A percentile compares a stretch with the other conserved stretches of the same genome.
phyloP scores from a whole-genome alignment of 148 eudicot genomes.

The Arctostaphylos glauca region DNA sequence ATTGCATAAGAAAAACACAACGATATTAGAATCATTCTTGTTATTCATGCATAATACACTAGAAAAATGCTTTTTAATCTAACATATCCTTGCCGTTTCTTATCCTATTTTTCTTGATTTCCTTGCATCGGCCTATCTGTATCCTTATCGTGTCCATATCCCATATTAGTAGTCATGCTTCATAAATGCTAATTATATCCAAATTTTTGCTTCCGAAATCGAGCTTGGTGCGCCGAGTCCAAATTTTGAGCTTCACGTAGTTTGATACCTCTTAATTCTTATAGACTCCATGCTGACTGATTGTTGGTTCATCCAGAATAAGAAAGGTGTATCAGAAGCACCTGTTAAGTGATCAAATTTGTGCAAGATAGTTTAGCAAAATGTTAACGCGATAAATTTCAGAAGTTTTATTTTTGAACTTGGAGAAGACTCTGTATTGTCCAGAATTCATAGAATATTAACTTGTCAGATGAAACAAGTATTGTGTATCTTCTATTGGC shows the following conservation, averaged over 20 bases:
- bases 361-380: neutral
- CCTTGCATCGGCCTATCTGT: too few species aligned
- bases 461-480: neutral
- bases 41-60: too few species aligned
- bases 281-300: neutral
- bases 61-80: too few species aligned
- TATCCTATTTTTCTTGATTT: too few species aligned
- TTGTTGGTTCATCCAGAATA: neutral
- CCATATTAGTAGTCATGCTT: too few species aligned
- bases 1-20: too few species aligned
- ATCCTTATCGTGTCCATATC: too few species aligned
- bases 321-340: neutral
- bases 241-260: neutral
- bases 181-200: neutral
- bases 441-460: neutral
- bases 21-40: too few species aligned
- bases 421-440: neutral
- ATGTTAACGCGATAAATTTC: neutral
- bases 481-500: neutral
- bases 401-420: neutral
- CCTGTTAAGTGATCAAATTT: neutral
- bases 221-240: neutral
- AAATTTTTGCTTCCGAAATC: neutral
- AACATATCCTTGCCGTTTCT: too few species aligned
- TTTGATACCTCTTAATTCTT: conserved; percentile 1